phyloP scores from a whole-genome alignment of 352 stramenopile species.

The Phytophthora boehmeriae region DNA sequence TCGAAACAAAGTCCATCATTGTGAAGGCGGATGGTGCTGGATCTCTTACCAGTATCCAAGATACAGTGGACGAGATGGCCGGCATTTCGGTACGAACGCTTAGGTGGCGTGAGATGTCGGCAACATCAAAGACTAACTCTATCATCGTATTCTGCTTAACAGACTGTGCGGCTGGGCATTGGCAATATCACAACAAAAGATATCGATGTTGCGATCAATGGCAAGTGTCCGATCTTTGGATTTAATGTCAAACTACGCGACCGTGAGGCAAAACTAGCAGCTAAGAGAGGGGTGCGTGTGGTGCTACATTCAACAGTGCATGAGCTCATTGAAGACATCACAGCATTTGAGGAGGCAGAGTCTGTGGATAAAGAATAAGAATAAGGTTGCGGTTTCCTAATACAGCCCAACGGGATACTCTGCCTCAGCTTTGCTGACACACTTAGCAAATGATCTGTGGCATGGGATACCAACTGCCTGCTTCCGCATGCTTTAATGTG shows the following conservation, averaged over 20 bases:
- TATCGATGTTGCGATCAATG: conserved; percentile 82
- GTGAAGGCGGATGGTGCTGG: conserved; percentile 80
- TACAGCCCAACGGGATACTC: no score
- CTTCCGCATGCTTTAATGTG: no score
- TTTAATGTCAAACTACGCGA: conserved; percentile 81
- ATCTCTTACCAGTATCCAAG: conserved; percentile 84
- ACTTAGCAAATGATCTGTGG: no score
- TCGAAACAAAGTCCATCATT: conserved; percentile 70
- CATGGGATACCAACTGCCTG: no score
- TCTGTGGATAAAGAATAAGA: conserved; percentile 18
- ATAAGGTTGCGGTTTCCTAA: not conserved
- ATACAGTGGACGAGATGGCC: conserved; percentile 78
- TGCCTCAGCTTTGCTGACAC: no score
- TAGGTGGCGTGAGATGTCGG: not conserved
- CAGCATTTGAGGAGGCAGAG: conserved; percentile 40
- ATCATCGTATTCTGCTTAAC: conserved; percentile 5
- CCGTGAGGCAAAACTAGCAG: conserved; percentile 64
- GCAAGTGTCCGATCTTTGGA: conserved; percentile 83
- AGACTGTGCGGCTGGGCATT: conserved; percentile 83
- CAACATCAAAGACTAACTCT: conserved; percentile 7
- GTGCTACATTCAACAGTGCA: conserved; percentile 77
- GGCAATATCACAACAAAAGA: conserved; percentile 79
- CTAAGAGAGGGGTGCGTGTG: conserved; percentile 61
- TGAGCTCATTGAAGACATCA: conserved; percentile 80
- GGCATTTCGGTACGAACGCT: conserved; percentile 50